Evolutionary conservation across 2,329 filamentous ascomycete genomes (phyloP), one percentile per base, ranked within the genome.

Genomic region (Trichoderma sp.): DNA sequence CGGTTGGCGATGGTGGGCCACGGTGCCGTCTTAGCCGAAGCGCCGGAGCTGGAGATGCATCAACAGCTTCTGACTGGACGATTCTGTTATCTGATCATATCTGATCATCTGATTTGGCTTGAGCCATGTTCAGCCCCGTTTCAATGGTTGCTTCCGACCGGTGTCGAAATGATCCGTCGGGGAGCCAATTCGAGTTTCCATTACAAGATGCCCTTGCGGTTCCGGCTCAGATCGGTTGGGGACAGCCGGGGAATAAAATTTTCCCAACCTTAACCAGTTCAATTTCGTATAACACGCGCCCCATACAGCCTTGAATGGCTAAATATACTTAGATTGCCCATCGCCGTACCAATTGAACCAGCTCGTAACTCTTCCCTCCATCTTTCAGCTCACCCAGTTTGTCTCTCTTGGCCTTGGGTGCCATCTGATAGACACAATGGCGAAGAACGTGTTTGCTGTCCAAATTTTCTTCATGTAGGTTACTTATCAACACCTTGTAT

Each of bases 401-500:
- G 6, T 30, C 15, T 30, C 57, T 34, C 18, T 15, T 47, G 56
- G 51, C 53, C 11, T n/a, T n/a, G 24, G 51, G 9, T 34, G 51
- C 47, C 34, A 24, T 24, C 34, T 9, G 26, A 43, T 53, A 65
- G 68, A 26, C 72, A 61, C 39, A 62, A 89, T 86, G 81, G 90
- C 89, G 81, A 85, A 86, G 72, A 87, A 90, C 79, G 89, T 93
- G 71, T 93, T 93, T 79, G 87, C 91, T 73, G 88, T 93, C 12
- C 91, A 91, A 74, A 88, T 95, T 60, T 96, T 95, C 84, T 94
- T 96, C 84, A 92, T 96, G 39, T 43, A n/a, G 15, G 39, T 43
- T 43, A 43, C 7, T 43, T n/a, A 4, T n/a, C 7, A n/a, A n/a
- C 15, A 18, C 15, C 39, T 43, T n/a, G 4, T 43, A 1, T 43